These are phyloP conservation scores for Fusarium sarcochroum DNA, from an alignment of 2,329 filamentous ascomycete genomes.

Conservation along the genomic window DNA sequence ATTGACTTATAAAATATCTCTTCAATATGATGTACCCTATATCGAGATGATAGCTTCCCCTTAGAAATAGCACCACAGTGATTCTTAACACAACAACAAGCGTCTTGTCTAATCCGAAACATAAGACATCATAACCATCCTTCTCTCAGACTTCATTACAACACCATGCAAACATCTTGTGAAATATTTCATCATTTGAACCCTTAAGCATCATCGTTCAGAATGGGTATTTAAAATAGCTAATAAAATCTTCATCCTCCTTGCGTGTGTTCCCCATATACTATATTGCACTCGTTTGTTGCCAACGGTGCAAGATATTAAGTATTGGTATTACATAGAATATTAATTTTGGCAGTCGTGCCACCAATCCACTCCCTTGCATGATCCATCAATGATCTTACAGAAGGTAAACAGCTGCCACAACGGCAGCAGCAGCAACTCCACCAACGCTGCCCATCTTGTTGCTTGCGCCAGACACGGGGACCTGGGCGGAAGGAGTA, in stretches of 20 bases:
- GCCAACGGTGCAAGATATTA: neutral
- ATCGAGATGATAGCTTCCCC: no score
- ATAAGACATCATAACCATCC: no score
- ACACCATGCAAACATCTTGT: no score
- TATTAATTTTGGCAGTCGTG: neutral
- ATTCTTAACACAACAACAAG: no score
- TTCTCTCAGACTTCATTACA: no score
- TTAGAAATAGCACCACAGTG: no score
- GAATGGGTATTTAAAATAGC: neutral
- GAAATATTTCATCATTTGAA: neutral
- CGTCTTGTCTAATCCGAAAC: no score
- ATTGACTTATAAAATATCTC: neutral
- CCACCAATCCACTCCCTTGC: neutral
- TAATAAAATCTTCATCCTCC: neutral
- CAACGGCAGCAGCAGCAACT: neutral
- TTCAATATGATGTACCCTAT: neutral
- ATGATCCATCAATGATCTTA: neutral
- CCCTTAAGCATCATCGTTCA: neutral
- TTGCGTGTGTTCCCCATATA: neutral
- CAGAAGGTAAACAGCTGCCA: slow-evolving; percentile 19
- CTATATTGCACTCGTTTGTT: neutral
- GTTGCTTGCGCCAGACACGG: slow-evolving; percentile 27
- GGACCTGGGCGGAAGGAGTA: slow-evolving; percentile 22
- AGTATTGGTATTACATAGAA: neutral
- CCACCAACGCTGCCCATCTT: slow-evolving; percentile 21